Base-by-base conservation (phyloP, 306 rosid species). In the Astragalus glycyphyllos region DNA sequence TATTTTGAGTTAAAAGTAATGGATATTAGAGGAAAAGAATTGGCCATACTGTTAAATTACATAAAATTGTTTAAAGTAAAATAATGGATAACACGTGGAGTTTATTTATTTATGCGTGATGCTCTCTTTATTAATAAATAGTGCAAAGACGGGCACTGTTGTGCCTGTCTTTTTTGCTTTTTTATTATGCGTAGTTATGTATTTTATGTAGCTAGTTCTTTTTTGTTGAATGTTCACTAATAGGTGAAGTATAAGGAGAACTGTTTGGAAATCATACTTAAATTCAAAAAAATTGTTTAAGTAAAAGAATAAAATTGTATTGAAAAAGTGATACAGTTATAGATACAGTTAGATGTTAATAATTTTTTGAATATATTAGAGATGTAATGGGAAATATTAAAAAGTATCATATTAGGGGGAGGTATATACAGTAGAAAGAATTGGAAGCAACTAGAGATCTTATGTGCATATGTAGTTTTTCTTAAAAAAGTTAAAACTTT, bases 391-490 rank as follows among this genome's bases (percentile, higher is more conserved):
- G 17, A 11, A 53, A 32, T 35, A 32, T 34, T 58, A 58, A 12
- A 12, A 12, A 41, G 11, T 37, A 57, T 41, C 34, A n/a, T 32
- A 53, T 67, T 35, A 65, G 4, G 35, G 9, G 9, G 37, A 61
- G 42, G 26, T 42, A 11, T 34, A 47, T 60, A 23, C 12, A 15
- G 55, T 68, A 60, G 34, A 45, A 50, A 60, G 34, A 45, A 50
- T 34, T 74, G 60, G 17, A 45, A 50, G 34, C 16, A 35, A 38
- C 58, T 10, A 16, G 4, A 38, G 8, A 59, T 63, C 29, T 68
- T 67, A 37, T 48, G 15, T 62, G 29, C 15, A 50, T 37, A 47
- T 56, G 58, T 80, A 40, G 11, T 4, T 29, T 48, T 49, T 70
- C 70, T 72, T 29, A 38, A 17, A 13, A 8, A 7, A 7, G 42